These are phyloP conservation scores for Pseudocercospora musae DNA, from an alignment of 2,329 filamentous ascomycete species.

Conservation along the genomic window DNA sequence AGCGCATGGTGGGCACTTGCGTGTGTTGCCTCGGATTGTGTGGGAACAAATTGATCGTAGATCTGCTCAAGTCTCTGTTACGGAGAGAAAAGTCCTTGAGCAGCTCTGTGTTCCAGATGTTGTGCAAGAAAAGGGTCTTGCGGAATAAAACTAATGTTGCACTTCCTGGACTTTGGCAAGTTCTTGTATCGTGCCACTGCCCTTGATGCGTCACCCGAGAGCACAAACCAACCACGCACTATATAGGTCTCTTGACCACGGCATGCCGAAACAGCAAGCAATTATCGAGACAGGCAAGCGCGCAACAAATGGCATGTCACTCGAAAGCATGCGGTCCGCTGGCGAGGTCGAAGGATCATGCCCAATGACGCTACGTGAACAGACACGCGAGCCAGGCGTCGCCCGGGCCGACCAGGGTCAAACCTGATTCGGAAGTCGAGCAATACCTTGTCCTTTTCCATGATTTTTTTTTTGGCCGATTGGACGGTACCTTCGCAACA, in stretches of 20 bases:
- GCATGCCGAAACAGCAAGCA: not conserved
- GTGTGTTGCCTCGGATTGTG: not conserved
- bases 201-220: not conserved
- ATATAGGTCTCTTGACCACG: not conserved
- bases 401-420: not conserved
- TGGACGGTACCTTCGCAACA: not conserved
- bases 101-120: not conserved
- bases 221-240: not conserved
- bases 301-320: not conserved
- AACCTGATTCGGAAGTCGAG: not conserved
- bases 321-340: not conserved
- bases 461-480: not conserved
- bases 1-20: slow-evolving; percentile 24
- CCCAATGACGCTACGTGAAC: slow-evolving; percentile 1
- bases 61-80: not conserved
- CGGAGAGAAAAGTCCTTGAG: not conserved
- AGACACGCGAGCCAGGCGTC: not conserved
- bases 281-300: not conserved
- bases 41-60: not conserved
- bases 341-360: not conserved
- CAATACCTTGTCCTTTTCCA: not conserved
- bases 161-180: not conserved
- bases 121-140: not conserved
- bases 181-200: not conserved
- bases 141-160: not conserved